Conservation (phyloP, 2,329 filamentous ascomycete species). For the Gliomastix tumulicola region DNA sequence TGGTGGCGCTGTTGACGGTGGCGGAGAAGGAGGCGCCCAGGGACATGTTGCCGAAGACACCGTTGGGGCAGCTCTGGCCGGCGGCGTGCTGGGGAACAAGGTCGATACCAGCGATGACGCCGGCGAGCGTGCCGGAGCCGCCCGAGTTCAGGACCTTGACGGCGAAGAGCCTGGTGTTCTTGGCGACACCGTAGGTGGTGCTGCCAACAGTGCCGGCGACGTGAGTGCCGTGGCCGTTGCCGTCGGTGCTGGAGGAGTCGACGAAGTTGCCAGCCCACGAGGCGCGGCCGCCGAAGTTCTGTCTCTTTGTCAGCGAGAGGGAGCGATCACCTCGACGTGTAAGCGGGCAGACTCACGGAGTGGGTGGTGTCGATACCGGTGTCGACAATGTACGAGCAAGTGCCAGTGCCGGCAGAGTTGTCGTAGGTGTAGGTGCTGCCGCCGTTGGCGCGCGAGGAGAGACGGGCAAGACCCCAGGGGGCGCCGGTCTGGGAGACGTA, state of each 20-base stretch:
- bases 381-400: conserved; percentile 37
- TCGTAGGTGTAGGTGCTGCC: conserved; percentile 27
- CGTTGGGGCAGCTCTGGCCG: conserved; percentile 28
- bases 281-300: conserved; percentile 34
- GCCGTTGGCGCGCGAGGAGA: conserved; percentile 21
- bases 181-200: conserved; percentile 35
- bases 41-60: conserved; percentile 46
- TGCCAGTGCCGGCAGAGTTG: conserved; percentile 25
- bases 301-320: conserved; percentile 11
- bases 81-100: conserved; percentile 26
- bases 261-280: conserved; percentile 28
- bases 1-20: conserved; percentile 40
- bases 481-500: conserved; percentile 27
- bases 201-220: conserved; percentile 36
- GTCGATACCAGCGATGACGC: conserved; percentile 36
- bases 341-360: conserved; percentile 16
- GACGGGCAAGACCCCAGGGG: conserved; percentile 31
- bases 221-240: conserved; percentile 40
- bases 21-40: conserved; percentile 39
- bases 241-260: conserved; percentile 26
- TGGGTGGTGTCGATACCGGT: conserved; percentile 30
- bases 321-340: not conserved
- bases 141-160: conserved; percentile 35
- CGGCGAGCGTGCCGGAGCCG: conserved; percentile 28
- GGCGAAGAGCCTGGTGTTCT: conserved; percentile 31